These are phyloP conservation scores for Abortiporus biennis DNA, from an alignment of 1,284 basidiomycete genomes.

Conservation along the genomic window DNA sequence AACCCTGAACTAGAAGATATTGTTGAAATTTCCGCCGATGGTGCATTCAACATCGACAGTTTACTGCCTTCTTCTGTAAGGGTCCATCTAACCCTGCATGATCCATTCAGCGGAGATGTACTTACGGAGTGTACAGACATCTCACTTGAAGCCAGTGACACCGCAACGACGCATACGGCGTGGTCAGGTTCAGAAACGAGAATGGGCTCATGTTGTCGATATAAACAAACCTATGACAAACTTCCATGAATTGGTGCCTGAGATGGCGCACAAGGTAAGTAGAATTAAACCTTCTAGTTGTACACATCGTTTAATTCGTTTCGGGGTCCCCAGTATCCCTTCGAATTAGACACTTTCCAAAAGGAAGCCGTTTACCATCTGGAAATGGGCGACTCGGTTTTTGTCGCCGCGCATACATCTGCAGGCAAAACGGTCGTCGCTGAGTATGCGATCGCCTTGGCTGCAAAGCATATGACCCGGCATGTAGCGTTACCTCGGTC, in stretches of 20 bases:
- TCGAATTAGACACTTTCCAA: slow-evolving; percentile 88
- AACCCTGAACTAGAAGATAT: too few species aligned
- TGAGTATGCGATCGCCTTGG: slow-evolving; percentile 96
- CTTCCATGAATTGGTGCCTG: slow-evolving; percentile 83
- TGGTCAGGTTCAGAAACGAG: slow-evolving; percentile 65
- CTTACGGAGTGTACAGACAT: slow-evolving; percentile 21
- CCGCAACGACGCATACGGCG: slow-evolving; percentile 33
- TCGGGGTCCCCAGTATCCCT: slow-evolving; percentile 63
- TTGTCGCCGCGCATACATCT: slow-evolving; percentile 98
- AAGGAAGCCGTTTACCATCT: slow-evolving; percentile 98
- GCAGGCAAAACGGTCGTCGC: slow-evolving; percentile 99
- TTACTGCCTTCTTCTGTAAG: slow-evolving; percentile 77
- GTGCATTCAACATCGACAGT: slow-evolving; percentile 65
- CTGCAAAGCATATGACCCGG: slow-evolving; percentile 98
- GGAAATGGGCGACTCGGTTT: slow-evolving; percentile 96
- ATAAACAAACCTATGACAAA: slow-evolving; percentile 87
- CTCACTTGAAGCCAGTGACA: slow-evolving; percentile 50
- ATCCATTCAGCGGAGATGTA: too few species aligned
- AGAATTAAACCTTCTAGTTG: slow-evolving; percentile 6
- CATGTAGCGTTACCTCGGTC: slow-evolving; percentile 27
- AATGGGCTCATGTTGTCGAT: slow-evolving; percentile 98
- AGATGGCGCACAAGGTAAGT: slow-evolving; percentile 80
- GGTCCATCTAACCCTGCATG: slow-evolving; percentile 10
- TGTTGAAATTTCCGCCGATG: too few species aligned
- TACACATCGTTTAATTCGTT: slow-evolving; percentile 1